phyloP scores from a whole-genome alignment of 257 asterid species.

The Forsythia viridissima region DNA sequence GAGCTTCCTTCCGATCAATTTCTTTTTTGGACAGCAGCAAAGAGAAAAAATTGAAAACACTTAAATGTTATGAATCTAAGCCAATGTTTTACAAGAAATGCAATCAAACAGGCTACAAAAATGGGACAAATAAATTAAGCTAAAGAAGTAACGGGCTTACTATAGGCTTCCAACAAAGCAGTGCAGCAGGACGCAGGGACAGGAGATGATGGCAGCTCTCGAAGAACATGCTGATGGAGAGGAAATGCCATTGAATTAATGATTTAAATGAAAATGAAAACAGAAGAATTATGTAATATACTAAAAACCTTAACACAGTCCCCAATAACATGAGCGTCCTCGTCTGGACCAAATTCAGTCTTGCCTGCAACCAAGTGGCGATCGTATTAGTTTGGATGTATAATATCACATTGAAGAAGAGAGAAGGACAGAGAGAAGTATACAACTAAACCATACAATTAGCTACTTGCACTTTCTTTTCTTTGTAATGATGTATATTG shows the following conservation, averaged over 20 bases:
- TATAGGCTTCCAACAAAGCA: conserved; percentile 87
- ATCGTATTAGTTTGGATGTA: conserved; percentile 24
- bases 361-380: conserved; percentile 50
- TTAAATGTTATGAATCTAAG: conserved; percentile 9
- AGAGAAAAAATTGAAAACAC: conserved; percentile 17
- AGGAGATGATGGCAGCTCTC: conserved; percentile 96
- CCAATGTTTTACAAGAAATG: conserved; percentile 8
- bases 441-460: not conserved
- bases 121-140: conserved; percentile 20
- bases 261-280: conserved; percentile 20
- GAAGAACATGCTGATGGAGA: conserved; percentile 79
- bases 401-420: not conserved
- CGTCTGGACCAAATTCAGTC: conserved; percentile 69
- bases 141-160: conserved; percentile 41
- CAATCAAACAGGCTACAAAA: conserved; percentile 14
- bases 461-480: not conserved
- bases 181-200: conserved; percentile 97
- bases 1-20: conserved; percentile 77
- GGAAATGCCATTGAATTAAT: conserved; percentile 21
- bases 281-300: conserved; percentile 8
- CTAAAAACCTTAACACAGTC: conserved; percentile 84
- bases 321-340: conserved; percentile 92
- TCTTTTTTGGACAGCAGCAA: conserved; percentile 44
- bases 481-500: not conserved
- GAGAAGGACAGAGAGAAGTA: not conserved